Conservation (phyloP, 352 stramenopile species). For the Phytopythium chamaehyphon region DNA sequence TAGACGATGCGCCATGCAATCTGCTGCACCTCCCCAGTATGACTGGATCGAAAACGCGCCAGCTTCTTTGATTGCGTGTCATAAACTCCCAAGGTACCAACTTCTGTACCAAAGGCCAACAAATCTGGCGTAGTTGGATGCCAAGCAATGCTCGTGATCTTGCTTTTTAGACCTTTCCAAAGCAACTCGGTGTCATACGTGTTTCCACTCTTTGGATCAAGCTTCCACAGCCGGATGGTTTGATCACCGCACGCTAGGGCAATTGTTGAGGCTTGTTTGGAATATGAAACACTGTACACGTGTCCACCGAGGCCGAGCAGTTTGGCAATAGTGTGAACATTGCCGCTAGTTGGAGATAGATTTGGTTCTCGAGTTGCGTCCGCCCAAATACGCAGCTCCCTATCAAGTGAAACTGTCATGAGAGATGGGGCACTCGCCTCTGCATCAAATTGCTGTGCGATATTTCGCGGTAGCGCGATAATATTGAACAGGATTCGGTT, state of each 20-base stretch:
- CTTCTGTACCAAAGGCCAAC: slow-evolving; percentile 70
- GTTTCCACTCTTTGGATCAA: slow-evolving; percentile 13
- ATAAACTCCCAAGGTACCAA: slow-evolving; percentile 58
- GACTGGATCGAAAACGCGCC: slow-evolving; percentile 38
- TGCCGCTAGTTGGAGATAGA: neutral
- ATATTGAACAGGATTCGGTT: slow-evolving; percentile 67
- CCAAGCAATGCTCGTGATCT: slow-evolving; percentile 64
- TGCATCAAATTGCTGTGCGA: neutral
- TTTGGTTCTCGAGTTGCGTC: slow-evolving; percentile 7
- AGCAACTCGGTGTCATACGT: slow-evolving; percentile 42
- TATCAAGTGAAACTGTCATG: slow-evolving; percentile 59
- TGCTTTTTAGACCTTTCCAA: slow-evolving; percentile 79
- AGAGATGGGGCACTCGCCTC: slow-evolving; percentile 20
- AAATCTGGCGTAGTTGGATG: slow-evolving; percentile 45
- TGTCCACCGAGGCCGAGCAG: slow-evolving; percentile 58
- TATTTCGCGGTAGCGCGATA: slow-evolving; percentile 13
- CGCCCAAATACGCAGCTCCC: slow-evolving; percentile 60
- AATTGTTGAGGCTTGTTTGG: slow-evolving; percentile 18
- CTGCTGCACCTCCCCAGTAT: slow-evolving; percentile 32
- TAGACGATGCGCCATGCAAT: slow-evolving; percentile 39
- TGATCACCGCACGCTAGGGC: slow-evolving; percentile 66
- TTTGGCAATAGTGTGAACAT: slow-evolving; percentile 3
- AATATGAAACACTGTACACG: slow-evolving; percentile 51
- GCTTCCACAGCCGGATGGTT: slow-evolving; percentile 64
- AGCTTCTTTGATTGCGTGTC: slow-evolving; percentile 51